Conservation (phyloP, 148 eudicot species). For the Spergularia marina region DNA sequence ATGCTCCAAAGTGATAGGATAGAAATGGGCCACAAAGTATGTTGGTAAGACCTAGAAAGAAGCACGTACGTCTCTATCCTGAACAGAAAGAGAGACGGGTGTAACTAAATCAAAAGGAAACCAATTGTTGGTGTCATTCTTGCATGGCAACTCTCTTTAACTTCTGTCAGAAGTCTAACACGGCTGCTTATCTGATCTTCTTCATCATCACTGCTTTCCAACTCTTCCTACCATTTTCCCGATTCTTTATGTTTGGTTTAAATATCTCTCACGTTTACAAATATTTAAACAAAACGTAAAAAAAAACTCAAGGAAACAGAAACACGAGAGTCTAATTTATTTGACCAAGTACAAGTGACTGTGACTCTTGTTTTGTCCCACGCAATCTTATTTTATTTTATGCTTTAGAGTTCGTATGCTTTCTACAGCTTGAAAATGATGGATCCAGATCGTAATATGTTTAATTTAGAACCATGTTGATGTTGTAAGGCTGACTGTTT, state of each 20-base stretch:
- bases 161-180: not conserved
- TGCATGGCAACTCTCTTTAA: not conserved
- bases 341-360: too few relatives aligned
- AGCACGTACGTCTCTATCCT: not conserved
- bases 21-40: not conserved
- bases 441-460: too few relatives aligned
- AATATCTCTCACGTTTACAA: too few relatives aligned
- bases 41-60: not conserved
- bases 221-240: not conserved
- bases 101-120: not conserved
- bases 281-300: too few relatives aligned
- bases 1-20: slow-evolving; percentile 1
- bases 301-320: too few relatives aligned
- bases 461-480: too few relatives aligned
- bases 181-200: not conserved
- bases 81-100: slow-evolving; percentile 13
- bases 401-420: too few relatives aligned
- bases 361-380: too few relatives aligned
- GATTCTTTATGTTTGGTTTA: not conserved
- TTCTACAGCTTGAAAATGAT: too few relatives aligned
- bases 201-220: not conserved
- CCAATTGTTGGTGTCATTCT: not conserved
- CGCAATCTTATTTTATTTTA: too few relatives aligned
- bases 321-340: too few relatives aligned
- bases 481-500: too few relatives aligned